Evolutionary conservation across 805 yeast species (phyloP), one percentile per base, ranked within the genome.

Genomic region (Cyberlindnera bimundalis): DNA sequence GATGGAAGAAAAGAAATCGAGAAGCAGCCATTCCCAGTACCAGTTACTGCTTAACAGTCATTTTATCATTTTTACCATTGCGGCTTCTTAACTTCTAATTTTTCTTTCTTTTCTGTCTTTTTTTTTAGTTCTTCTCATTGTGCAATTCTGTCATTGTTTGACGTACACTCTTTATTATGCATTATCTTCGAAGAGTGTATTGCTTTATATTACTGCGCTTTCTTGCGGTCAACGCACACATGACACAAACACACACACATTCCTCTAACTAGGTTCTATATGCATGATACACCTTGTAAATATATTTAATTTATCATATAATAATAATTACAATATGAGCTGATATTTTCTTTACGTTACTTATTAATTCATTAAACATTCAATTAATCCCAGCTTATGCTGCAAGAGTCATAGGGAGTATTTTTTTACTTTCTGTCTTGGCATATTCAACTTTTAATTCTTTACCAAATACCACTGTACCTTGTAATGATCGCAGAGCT

Each of bases 401-500:
- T 28, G 18, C 10, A 23, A 23, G 25, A 8, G 11, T 11, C 25
- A 23, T 23, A 10, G 14, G n/a, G 12, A 26, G 14, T 13, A 32
- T 21, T 19, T 32, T 50, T 12, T 32, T 55, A 21, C 64, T 60
- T 28, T 67, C 62, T 1, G 51, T 50, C 29, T 53, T 58, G 17
- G 78, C 67, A 50, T 63, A 76, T 35, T 68, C 70, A 3, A 82
- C 61, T 10, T 51, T 56, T 34, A 82, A 44, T 5, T 62, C 61
- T 48, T 78, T 79, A 1, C 75, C 81, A 50, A 83, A 80, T 26
- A 84, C 67, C 3, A 44, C 41, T 26, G 69, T 71, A 2, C 67
- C 66, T 35, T 80, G 71, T 11, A 78, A 53, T 5, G 71, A 59
- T 28, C 68, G 64, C 46, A 73, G 35, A 0, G 87, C 86, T 34